Conservation (phyloP, 176 grass and related monocot genomes). For the Aegilops tauschii region DNA sequence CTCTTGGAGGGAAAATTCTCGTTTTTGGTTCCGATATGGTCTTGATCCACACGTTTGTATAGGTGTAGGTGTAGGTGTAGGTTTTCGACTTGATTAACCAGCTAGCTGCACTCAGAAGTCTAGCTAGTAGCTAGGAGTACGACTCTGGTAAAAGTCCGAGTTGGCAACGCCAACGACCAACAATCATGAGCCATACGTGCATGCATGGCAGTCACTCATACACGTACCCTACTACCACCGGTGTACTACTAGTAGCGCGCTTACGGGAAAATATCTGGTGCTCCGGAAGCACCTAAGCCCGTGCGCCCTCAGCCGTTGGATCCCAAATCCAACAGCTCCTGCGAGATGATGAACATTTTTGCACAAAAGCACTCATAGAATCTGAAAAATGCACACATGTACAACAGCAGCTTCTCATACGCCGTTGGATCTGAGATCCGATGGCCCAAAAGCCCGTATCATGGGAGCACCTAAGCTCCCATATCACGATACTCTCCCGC, state of each 20-base stretch:
- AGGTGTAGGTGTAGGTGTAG: background rate
- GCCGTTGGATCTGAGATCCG: too few species aligned
- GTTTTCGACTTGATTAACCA: background rate
- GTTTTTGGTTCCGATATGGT: background rate
- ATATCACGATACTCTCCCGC: too few species aligned
- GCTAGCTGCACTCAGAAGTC: background rate
- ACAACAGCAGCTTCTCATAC: too few species aligned
- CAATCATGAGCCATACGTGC: background rate
- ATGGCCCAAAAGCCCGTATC: too few species aligned
- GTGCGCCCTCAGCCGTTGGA: too few species aligned
- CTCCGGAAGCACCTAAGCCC: too few species aligned
- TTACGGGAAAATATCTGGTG: too few species aligned
- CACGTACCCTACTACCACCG: background rate
- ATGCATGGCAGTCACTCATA: background rate
- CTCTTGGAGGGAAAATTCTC: background rate
- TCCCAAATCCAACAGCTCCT: too few species aligned
- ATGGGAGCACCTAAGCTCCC: too few species aligned
- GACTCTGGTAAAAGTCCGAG: background rate
- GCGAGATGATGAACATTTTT: too few species aligned
- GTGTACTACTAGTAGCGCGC: background rate
- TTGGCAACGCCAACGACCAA: background rate
- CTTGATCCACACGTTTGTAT: background rate
- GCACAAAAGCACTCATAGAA: too few species aligned
- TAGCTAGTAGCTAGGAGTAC: background rate
- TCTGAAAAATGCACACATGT: too few species aligned